phyloP scores from a whole-genome alignment of 495 filamentous ascomycete genomes.

The Aspergillus cavernicola region DNA sequence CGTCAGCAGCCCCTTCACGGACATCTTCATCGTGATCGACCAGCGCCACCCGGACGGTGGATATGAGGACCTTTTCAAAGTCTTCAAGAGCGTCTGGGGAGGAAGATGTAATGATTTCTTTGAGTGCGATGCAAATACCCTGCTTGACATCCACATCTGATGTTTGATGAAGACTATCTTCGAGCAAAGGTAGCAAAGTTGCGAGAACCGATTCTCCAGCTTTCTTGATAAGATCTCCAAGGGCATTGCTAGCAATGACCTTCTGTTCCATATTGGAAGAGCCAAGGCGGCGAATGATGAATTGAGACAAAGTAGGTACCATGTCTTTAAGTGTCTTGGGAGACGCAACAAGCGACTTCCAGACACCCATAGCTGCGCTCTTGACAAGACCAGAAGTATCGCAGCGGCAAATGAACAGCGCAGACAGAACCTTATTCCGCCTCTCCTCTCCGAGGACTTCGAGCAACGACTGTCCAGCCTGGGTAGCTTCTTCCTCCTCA shows the following conservation, averaged over 20 bases:
- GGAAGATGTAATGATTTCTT: slow-evolving; percentile 89
- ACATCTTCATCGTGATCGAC: slow-evolving; percentile 88
- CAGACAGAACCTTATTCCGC: slow-evolving; percentile 90
- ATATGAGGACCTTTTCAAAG: slow-evolving; percentile 91
- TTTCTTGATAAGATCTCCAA: slow-evolving; percentile 94
- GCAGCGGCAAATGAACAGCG: slow-evolving; percentile 94
- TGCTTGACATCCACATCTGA: slow-evolving; percentile 92
- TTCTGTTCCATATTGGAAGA: slow-evolving; percentile 98
- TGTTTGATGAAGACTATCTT: slow-evolving; percentile 84
- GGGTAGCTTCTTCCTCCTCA: slow-evolving; percentile 71
- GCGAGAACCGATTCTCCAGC: slow-evolving; percentile 90
- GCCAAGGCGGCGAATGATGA: slow-evolving; percentile 90
- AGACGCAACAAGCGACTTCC: slow-evolving; percentile 94
- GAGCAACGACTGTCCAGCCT: slow-evolving; percentile 84
- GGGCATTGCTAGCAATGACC: slow-evolving; percentile 92
- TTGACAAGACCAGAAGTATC: slow-evolving; percentile 93
- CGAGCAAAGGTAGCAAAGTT: slow-evolving; percentile 82
- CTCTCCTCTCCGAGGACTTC: slow-evolving; percentile 94
- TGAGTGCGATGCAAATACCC: slow-evolving; percentile 94
- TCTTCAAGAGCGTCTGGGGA: slow-evolving; percentile 86
- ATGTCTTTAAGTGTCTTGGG: slow-evolving; percentile 92
- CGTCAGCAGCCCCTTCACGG: slow-evolving; percentile 92
- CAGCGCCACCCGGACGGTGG: slow-evolving; percentile 87
- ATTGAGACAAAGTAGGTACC: slow-evolving; percentile 86
- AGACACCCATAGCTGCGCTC: slow-evolving; percentile 84